A percentile compares a stretch with the other conserved stretches of the same genome.
phyloP scores from a whole-genome alignment of 495 filamentous ascomycete genomes.

The Lophiotrema nucula region DNA sequence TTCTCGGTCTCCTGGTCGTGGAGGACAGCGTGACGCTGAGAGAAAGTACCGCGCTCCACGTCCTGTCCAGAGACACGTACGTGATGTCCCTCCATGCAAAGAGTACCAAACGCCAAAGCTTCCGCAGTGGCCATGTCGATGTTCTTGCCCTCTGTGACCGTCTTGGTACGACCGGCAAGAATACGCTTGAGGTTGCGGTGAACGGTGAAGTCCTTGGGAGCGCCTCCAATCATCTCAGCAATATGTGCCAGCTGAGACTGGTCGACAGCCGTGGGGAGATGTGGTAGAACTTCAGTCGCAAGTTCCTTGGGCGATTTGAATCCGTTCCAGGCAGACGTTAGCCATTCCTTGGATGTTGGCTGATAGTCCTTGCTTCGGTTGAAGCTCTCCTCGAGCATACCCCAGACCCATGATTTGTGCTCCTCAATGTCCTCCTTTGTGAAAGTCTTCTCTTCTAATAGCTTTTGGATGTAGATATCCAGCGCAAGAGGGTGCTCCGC shows the following conservation, averaged over 20 bases:
- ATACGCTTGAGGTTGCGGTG: constrained; percentile 98
- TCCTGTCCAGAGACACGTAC: constrained; percentile 97
- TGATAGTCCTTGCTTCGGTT: constrained; percentile 96
- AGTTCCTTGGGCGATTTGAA: constrained; percentile 99
- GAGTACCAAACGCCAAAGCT: constrained; percentile 89
- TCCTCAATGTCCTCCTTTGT: constrained; percentile 97
- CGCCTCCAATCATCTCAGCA: constrained; percentile 67
- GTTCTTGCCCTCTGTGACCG: constrained; percentile 84
- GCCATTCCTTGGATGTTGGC: constrained; percentile 94
- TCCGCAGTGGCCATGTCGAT: constrained; percentile 98
- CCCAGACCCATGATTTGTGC: constrained; percentile 99
- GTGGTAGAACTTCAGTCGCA: constrained; percentile 89
- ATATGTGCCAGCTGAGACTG: constrained; percentile 70
- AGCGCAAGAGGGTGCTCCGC: constrained; percentile 73
- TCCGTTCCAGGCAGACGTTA: constrained; percentile 96
- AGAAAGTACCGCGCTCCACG: constrained; percentile 99
- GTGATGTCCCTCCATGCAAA: constrained; percentile 90
- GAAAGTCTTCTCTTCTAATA: constrained; percentile 86
- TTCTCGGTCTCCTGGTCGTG: constrained; percentile 93
- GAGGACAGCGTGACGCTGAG: constrained; percentile 92
- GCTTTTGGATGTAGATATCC: constrained; percentile 82
- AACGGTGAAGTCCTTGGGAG: constrained; percentile 80
- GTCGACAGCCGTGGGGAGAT: constrained; percentile 81
- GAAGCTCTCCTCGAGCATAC: constrained; percentile 96
- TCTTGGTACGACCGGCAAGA: constrained; percentile 83